Conservation (phyloP, 345 rosid species). For the Dipteronia sinensis region DNA sequence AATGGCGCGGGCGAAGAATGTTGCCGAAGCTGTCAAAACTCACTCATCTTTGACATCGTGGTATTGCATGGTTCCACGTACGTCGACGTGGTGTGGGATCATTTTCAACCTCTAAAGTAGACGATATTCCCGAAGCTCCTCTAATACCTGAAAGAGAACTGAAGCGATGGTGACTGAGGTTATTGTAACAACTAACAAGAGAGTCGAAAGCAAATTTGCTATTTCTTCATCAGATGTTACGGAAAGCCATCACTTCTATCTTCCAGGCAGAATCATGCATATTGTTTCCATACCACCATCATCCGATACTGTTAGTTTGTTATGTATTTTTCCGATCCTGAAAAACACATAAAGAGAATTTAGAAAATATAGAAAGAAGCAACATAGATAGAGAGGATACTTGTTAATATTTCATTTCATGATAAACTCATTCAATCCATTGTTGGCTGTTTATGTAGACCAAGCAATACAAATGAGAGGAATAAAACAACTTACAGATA, state of each 20-base stretch:
- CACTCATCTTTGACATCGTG: slow-evolving; percentile 80
- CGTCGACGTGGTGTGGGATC: slow-evolving; percentile 60
- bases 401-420: too few relatives aligned
- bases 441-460: too few relatives aligned
- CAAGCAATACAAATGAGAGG: too few relatives aligned
- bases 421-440: too few relatives aligned
- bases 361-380: too few relatives aligned
- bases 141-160: slow-evolving; percentile 41
- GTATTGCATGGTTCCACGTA: slow-evolving; percentile 96
- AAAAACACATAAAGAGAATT: too few relatives aligned
- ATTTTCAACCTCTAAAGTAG: slow-evolving; percentile 40
- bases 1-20: slow-evolving; percentile 87
- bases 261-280: slow-evolving; percentile 89
- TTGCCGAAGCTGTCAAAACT: slow-evolving; percentile 85
- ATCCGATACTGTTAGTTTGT: slow-evolving; percentile 7
- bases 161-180: slow-evolving; percentile 43
- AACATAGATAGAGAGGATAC: too few relatives aligned
- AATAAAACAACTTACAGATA: too few relatives aligned
- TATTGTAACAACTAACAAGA: slow-evolving; percentile 26
- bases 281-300: slow-evolving; percentile 52
- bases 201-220: slow-evolving; percentile 40
- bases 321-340: too few relatives aligned
- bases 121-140: slow-evolving; percentile 53
- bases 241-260: slow-evolving; percentile 76
- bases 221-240: slow-evolving; percentile 43